Conservation (phyloP, 2,329 filamentous ascomycete species). For the Aspergillus pseudonomiae region DNA sequence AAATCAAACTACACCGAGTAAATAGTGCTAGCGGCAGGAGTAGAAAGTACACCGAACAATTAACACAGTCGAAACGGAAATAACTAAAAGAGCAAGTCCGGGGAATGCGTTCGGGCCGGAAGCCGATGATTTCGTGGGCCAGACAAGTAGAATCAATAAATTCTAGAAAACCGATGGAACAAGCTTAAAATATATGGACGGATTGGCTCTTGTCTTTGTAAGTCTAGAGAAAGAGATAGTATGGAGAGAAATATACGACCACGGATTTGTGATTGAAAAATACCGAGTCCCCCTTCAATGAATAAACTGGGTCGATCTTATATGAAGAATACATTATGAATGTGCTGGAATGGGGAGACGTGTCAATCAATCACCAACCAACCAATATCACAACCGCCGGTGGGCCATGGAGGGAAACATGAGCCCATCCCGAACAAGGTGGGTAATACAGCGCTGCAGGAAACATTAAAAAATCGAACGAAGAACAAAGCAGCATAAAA, state of each 20-base stretch:
- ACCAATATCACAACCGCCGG: not conserved
- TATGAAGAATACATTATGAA: not conserved
- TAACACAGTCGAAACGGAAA: slow-evolving; percentile 12
- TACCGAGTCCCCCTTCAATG: not conserved
- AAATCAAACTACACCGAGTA: not conserved
- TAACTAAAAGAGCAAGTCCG: slow-evolving; percentile 26
- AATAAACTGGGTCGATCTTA: not conserved
- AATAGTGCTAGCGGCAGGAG: not conserved
- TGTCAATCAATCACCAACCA: not conserved
- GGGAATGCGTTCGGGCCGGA: slow-evolving; percentile 10
- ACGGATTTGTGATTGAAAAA: not conserved
- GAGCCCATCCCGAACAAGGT: not conserved
- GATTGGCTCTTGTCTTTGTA: not conserved
- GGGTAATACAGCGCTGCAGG: not conserved
- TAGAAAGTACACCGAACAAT: not conserved
- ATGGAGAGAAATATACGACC: not conserved
- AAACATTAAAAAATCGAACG: not conserved
- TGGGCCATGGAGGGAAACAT: not conserved
- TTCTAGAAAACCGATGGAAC: slow-evolving; percentile 2
- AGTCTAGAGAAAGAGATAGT: not conserved
- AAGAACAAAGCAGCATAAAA: not conserved
- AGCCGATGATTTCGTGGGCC: not conserved
- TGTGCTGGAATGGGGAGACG: not conserved
- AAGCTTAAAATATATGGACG: not conserved
- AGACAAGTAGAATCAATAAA: not conserved